Conservation (phyloP, 148 eudicot genomes). For the Persicaria maculosa region DNA sequence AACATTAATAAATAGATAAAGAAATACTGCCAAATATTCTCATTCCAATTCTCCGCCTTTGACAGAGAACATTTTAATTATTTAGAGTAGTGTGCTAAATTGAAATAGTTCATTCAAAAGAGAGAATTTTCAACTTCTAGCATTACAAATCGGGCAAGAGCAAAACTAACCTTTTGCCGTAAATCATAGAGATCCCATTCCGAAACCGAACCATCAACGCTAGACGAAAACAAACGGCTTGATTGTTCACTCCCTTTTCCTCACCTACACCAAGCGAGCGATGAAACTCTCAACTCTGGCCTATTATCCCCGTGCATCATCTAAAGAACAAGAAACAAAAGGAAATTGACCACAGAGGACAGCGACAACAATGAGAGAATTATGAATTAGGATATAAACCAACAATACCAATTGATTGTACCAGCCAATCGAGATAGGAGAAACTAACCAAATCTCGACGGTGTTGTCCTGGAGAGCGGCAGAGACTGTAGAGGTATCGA, state of each 20-base stretch:
- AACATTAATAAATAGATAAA: not conserved
- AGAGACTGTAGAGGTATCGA: slow-evolving; percentile 70
- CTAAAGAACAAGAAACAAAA: slow-evolving; percentile 23
- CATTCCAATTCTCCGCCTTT: not conserved
- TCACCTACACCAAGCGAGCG: slow-evolving; percentile 74
- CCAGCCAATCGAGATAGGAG: slow-evolving; percentile 95
- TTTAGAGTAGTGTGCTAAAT: too few relatives aligned
- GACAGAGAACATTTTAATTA: not conserved
- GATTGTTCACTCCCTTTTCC: slow-evolving; percentile 23
- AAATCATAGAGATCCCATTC: slow-evolving; percentile 84
- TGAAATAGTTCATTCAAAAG: too few relatives aligned
- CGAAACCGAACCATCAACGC: slow-evolving; percentile 74
- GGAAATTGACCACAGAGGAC: not conserved
- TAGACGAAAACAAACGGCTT: slow-evolving; percentile 73
- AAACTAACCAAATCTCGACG: slow-evolving; percentile 94
- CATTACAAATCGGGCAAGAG: not conserved
- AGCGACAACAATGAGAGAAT: not conserved
- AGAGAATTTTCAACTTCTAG: not conserved
- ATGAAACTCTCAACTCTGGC: slow-evolving; percentile 44
- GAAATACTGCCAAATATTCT: not conserved
- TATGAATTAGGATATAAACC: not conserved
- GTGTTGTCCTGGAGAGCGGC: slow-evolving; percentile 91
- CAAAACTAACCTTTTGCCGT: slow-evolving; percentile 53
- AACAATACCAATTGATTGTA: slow-evolving; percentile 80
- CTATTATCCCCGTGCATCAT: slow-evolving; percentile 64